Conservation (phyloP, 2,329 filamentous ascomycete genomes). For the Byssochlamys sp. region DNA sequence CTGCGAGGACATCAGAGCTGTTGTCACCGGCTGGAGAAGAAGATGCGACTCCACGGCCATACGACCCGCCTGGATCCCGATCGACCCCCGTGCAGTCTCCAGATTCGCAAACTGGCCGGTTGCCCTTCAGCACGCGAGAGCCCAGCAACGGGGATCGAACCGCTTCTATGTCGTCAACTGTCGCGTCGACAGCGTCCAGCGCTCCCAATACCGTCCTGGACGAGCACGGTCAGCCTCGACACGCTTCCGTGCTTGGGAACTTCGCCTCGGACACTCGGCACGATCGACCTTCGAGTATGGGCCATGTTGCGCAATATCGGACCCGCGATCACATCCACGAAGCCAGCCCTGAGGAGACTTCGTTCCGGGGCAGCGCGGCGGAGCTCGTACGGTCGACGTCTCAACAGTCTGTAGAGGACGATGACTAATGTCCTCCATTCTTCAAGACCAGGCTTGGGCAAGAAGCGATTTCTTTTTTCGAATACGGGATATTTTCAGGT, state of each 20-base stretch:
- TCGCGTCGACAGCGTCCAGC: slow-evolving; percentile 28
- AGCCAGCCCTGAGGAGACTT: slow-evolving; percentile 26
- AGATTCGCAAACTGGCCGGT: slow-evolving; percentile 22
- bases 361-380: slow-evolving; percentile 34
- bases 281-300: slow-evolving; percentile 40
- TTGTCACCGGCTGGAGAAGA: slow-evolving; percentile 13
- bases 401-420: slow-evolving; percentile 5
- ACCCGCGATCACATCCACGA: slow-evolving; percentile 41
- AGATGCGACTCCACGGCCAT: slow-evolving; percentile 4
- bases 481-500: background rate
- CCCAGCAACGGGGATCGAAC: slow-evolving; percentile 28
- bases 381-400: slow-evolving; percentile 33
- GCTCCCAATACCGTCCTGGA: slow-evolving; percentile 17
- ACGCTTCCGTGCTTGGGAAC: slow-evolving; percentile 20
- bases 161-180: slow-evolving; percentile 29
- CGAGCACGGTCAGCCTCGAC: slow-evolving; percentile 16
- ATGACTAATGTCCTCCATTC: slow-evolving; percentile 4
- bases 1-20: slow-evolving; percentile 6
- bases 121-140: slow-evolving; percentile 33
- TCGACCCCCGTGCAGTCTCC: slow-evolving; percentile 7
- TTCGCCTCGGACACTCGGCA: slow-evolving; percentile 15
- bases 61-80: slow-evolving; percentile 2
- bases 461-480: background rate
- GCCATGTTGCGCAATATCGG: slow-evolving; percentile 41
- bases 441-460: background rate